Evolutionary conservation across 2,329 filamentous ascomycete genomes (phyloP), one percentile per base, ranked within the genome.

Genomic region (Colletotrichum eremochloae): DNA sequence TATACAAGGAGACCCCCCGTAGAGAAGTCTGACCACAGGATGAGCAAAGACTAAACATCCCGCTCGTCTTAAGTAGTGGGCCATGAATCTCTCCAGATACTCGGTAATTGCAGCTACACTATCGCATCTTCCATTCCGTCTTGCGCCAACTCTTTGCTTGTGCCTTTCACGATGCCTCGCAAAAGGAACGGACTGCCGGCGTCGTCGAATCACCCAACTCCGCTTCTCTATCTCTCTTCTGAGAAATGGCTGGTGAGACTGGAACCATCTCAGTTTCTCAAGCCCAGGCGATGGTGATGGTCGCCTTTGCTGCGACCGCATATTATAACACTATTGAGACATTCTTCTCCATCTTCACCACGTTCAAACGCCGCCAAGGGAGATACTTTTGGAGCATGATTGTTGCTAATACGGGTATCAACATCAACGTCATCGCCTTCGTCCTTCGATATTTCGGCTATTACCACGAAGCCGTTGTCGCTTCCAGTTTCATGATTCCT

Each of bases 401-500:
- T 6, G 66, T 76, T 12, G 55, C 74, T 15, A 77, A 77, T 33
- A 69, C 63, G 40, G 77, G 76, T 11, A 72, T 77, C 44, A 67
- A 71, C 12, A 40, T 74, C n/a, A 69, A 74, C 58, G 71, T 70
- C n/a, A 52, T 75, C 29, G 67, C 67, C 11, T 74, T 72, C n/a
- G 36, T 85, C 20, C 77, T 86, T 69, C 85, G 85, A 72, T 83
- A 76, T 42, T 73, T 75, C n/a, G 74, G 64, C 12, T 46, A 73
- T 29, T 60, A 68, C 38, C 48, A 38, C 38, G 29, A 48, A 36
- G 42, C 55, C 9, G 44, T 75, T 24, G 53, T 72, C 46, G 14
- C 77, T 74, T 67, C 81, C 5, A 80, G 83, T 5, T 82, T 83
- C 6, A 74, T 87, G 5, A 78, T 87, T 33, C 68, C 71, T 12